These are phyloP conservation scores for Bretschneidera sinensis DNA, from an alignment of 345 rosid genomes.

Conservation along the genomic window DNA sequence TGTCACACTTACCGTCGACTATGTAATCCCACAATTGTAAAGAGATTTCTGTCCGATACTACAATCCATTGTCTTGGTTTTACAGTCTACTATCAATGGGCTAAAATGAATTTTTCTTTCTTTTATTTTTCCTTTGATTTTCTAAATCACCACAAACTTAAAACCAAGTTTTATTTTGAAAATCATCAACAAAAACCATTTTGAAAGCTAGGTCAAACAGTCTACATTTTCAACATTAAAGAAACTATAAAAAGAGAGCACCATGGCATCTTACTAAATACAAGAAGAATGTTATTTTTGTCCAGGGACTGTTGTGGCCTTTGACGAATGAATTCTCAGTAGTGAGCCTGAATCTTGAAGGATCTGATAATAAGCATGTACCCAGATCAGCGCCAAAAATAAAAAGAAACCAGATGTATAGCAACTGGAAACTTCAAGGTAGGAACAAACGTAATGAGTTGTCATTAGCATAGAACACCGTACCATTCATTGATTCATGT, in stretches of 20 bases:
- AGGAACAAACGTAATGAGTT: too few species aligned
- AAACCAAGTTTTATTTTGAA: too few species aligned
- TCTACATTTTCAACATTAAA: not conserved
- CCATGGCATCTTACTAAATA: constrained; percentile 48
- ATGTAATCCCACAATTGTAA: too few species aligned
- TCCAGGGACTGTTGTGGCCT: constrained; percentile 63
- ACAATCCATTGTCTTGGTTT: too few species aligned
- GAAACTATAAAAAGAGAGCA: not conserved
- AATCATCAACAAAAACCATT: too few species aligned
- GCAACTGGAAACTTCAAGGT: not conserved
- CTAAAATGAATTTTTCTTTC: too few species aligned
- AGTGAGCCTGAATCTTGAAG: constrained; percentile 81
- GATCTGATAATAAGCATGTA: constrained; percentile 40
- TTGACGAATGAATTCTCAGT: constrained; percentile 87
- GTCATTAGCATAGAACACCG: not conserved
- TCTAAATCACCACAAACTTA: too few species aligned
- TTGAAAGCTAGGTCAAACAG: too few species aligned
- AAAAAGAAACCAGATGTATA: not conserved
- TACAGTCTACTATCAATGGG: too few species aligned
- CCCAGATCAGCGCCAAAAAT: constrained; percentile 7
- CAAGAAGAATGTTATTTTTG: constrained; percentile 41
- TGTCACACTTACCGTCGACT: too few species aligned
- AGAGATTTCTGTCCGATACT: too few species aligned
- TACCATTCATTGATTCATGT: constrained; percentile 29
- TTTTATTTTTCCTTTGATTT: too few species aligned